A percentile compares a stretch with the other conserved stretches of the same genome.
Conservation (phyloP, 345 rosid genomes). For the Populus nigra region DNA sequence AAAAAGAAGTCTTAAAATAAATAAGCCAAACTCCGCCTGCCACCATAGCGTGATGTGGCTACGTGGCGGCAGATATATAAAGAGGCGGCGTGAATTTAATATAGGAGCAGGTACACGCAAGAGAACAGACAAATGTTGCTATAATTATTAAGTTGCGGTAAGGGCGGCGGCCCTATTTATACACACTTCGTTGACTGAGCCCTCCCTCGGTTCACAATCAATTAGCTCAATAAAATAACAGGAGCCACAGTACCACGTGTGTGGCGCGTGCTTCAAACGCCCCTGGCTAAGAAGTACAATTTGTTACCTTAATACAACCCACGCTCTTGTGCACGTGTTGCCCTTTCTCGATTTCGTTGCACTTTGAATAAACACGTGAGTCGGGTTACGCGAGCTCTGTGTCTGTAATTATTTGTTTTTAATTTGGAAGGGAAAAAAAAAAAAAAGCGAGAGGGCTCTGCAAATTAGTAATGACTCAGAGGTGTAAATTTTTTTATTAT, state of each 20-base stretch:
- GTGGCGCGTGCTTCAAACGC: neutral
- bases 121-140: neutral
- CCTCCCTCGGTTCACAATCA: neutral
- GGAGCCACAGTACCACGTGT: neutral
- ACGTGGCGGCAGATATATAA: neutral
- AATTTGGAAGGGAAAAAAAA: no score
- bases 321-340: neutral
- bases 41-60: neutral
- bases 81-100: neutral
- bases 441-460: no score
- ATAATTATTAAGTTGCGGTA: constrained; percentile 4
- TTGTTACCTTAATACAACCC: neutral
- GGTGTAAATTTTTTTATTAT: no score
- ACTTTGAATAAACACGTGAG: neutral
- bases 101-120: neutral
- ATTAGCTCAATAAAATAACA: neutral
- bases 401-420: no score
- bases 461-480: no score
- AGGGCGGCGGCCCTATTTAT: constrained; percentile 5
- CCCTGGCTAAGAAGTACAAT: neutral
- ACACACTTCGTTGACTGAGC: constrained; percentile 26
- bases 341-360: neutral
- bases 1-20: neutral
- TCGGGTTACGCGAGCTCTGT: neutral
- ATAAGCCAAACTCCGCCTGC: neutral